Conservation (phyloP, 1,284 basidiomycete species). For the Ceratobasidium sp. region DNA sequence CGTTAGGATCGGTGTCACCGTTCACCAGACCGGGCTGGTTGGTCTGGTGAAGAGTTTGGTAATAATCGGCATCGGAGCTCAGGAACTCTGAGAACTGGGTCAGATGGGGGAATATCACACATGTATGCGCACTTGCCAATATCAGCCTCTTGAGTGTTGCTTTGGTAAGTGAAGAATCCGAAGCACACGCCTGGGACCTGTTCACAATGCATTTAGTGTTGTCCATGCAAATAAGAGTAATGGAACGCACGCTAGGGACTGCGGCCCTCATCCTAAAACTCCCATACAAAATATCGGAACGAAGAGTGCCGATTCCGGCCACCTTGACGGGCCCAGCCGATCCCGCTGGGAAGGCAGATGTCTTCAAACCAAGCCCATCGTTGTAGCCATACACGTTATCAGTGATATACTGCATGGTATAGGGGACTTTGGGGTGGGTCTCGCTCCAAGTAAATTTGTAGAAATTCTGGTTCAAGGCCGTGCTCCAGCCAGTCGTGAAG, state of each 20-base stretch:
- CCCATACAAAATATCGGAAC: constrained; percentile 49
- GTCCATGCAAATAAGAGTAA: too few species aligned
- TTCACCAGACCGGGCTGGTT: constrained; percentile 51
- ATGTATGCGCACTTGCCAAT: constrained; percentile 38
- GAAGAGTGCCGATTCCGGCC: constrained; percentile 47
- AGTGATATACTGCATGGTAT: constrained; percentile 30
- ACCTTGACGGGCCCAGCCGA: constrained; percentile 43
- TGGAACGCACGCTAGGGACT: constrained; percentile 45
- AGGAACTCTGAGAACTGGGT: constrained; percentile 46
- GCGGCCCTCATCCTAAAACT: constrained; percentile 51
- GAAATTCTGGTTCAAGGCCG: constrained; percentile 12
- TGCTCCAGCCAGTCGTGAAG: constrained; percentile 44
- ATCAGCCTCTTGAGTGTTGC: constrained; percentile 42
- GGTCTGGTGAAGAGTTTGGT: constrained; percentile 50
- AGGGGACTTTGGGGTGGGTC: constrained; percentile 23
- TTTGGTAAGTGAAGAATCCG: constrained; percentile 48
- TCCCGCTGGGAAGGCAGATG: constrained; percentile 47
- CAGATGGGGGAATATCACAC: neutral
- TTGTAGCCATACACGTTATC: constrained; percentile 47
- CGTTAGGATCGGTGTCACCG: constrained; percentile 49
- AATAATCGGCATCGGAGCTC: constrained; percentile 49
- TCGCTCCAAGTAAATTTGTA: constrained; percentile 7
- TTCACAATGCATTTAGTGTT: constrained; percentile 10
- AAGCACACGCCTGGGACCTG: constrained; percentile 49
- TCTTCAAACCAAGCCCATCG: constrained; percentile 48